Base-by-base conservation (phyloP, 1,139 yeast genomes). In the Kurtzmaniella natalensis region DNA sequence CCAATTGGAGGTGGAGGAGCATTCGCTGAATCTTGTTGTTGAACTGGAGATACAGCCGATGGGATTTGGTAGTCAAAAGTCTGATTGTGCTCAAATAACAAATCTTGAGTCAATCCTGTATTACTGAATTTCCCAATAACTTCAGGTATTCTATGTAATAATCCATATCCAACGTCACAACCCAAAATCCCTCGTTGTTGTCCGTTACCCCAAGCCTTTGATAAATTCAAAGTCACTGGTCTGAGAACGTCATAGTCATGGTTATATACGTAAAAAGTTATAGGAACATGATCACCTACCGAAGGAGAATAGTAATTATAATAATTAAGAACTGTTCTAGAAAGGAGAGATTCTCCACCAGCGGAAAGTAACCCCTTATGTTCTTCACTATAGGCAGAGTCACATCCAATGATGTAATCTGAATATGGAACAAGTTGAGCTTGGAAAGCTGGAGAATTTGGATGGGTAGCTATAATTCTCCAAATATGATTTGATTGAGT, bases 81-180 rank as follows among this genome's bases (percentile, higher is more conserved):
- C 20, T 51, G 53, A 28, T 49, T 42, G 22, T 46, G 48, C 37
- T 65, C 71, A 42, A 63, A 68, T 31, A 68, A 45, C 8, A 64
- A 53, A 48, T 68, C 73, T 25, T 64, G 70, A 14, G 54, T 51
- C 11, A 62, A 43, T 13, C 59, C 54, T 16, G 51, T 50, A 15
- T 39, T 44, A 10, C 57, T 67, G 38, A 66, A 72, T 45, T 74
- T 72, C 1, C 80, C 81, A 7, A 71, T 57, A 5, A 76, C 81
- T 38, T 77, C 82, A 1, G 96, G 96, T 13, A 92, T 62, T 43
- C 95, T 68, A 53, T 92, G 97, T 35, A 92, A 64, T 37, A 84
- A 67, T 0, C 97, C 97, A 51, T 88, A 89, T 0, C 96, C 97
- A 8, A 92, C 94, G 45, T 89, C 95, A 59, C 96, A 89, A 1